Evolutionary conservation across 495 filamentous ascomycete genomes (phyloP).

Genomic region (Aspergillus asperescens): DNA sequence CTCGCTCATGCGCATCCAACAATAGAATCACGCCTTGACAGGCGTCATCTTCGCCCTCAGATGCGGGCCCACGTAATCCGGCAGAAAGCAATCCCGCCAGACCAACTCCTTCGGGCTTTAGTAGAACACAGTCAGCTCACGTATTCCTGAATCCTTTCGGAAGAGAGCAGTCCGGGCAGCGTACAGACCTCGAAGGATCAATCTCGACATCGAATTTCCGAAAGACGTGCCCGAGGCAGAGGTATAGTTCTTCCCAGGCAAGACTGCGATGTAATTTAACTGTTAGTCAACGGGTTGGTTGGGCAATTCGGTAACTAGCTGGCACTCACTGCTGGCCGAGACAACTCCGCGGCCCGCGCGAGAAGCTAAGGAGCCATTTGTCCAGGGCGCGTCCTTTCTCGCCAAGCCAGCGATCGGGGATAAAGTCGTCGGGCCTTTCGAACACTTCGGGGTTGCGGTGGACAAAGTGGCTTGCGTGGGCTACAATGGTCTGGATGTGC

Average conservation of each 20-base stretch:
- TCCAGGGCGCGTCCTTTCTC: background rate
- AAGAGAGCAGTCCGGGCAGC: background rate
- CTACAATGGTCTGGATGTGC: slow-evolving; percentile 4
- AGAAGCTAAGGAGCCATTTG: slow-evolving; percentile 7
- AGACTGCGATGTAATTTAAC: background rate
- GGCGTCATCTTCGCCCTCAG: slow-evolving; percentile 1
- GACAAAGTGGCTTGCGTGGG: slow-evolving; percentile 8
- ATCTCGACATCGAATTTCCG: slow-evolving; percentile 8
- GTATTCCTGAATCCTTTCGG: background rate
- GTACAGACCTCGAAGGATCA: slow-evolving; percentile 5
- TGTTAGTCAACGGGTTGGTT: too few relatives aligned
- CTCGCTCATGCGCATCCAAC: too few relatives aligned
- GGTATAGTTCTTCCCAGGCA: slow-evolving; percentile 10
- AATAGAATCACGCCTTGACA: too few relatives aligned
- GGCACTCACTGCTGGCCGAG: slow-evolving; percentile 5
- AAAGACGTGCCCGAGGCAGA: slow-evolving; percentile 1
- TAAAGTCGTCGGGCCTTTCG: background rate
- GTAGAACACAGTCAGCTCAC: background rate
- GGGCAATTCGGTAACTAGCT: too few relatives aligned
- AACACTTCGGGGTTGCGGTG: slow-evolving; percentile 7
- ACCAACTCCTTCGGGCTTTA: slow-evolving; percentile 28
- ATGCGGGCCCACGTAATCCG: background rate
- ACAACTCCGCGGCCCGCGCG: slow-evolving; percentile 7
- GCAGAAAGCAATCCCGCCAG: slow-evolving; percentile 21
- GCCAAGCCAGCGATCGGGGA: slow-evolving; percentile 9